Percentiles rank a stretch among this genome's conserved stretches.
Evolutionary conservation across 2,329 filamentous ascomycete genomes (phyloP).

Genomic region (Cordyceps farinosa): DNA sequence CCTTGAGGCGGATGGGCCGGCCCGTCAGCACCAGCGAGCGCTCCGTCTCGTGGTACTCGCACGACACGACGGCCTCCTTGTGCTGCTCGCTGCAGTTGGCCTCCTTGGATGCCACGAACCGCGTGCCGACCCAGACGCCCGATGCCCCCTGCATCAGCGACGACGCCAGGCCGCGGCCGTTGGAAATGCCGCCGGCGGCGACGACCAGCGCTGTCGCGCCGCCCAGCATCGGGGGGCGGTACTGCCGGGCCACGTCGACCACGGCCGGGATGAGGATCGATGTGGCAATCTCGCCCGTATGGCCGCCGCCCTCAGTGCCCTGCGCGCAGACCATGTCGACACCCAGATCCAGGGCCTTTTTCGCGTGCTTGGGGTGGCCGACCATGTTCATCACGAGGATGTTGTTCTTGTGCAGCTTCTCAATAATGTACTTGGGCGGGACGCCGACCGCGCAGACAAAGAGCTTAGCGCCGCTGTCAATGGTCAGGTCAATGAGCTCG

Average conservation of each 20-base stretch:
- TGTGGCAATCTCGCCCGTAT: slow-evolving; percentile 83
- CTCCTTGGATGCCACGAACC: slow-evolving; percentile 81
- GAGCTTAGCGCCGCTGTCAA: slow-evolving; percentile 76
- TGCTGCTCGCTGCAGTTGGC: slow-evolving; percentile 77
- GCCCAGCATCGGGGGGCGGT: slow-evolving; percentile 65
- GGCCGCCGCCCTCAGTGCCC: slow-evolving; percentile 88
- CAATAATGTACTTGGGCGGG: slow-evolving; percentile 71
- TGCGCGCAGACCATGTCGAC: slow-evolving; percentile 91
- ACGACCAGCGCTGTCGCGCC: slow-evolving; percentile 74
- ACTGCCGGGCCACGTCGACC: slow-evolving; percentile 74
- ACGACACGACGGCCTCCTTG: slow-evolving; percentile 79
- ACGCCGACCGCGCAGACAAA: slow-evolving; percentile 90
- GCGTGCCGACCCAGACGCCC: slow-evolving; percentile 91
- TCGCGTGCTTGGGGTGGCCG: slow-evolving; percentile 83
- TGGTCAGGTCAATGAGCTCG: slow-evolving; percentile 81
- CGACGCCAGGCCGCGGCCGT: slow-evolving; percentile 78
- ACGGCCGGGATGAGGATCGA: slow-evolving; percentile 82
- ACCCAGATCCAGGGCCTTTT: slow-evolving; percentile 80
- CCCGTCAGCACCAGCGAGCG: slow-evolving; percentile 80
- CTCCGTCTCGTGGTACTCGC: slow-evolving; percentile 73
- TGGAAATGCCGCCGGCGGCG: slow-evolving; percentile 84
- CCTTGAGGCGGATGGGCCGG: slow-evolving; percentile 72
- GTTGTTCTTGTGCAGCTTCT: slow-evolving; percentile 71
- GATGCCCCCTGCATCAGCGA: slow-evolving; percentile 83
- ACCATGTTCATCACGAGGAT: slow-evolving; percentile 98